These are phyloP conservation scores for Cladosporium cucumerinum DNA, from an alignment of 2,329 filamentous ascomycete genomes.

Conservation along the genomic window DNA sequence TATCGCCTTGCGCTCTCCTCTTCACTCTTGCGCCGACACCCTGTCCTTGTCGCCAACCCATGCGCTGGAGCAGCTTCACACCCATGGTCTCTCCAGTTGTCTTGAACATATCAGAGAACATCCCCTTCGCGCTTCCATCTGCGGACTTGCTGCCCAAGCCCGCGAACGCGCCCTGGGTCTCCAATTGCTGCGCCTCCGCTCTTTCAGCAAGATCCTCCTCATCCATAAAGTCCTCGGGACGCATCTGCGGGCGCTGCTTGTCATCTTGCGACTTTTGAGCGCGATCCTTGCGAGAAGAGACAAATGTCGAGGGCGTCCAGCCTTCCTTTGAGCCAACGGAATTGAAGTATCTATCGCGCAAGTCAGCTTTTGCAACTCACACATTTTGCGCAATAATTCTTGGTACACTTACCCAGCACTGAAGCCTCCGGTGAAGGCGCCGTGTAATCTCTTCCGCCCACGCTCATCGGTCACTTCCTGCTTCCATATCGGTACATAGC, in stretches of 20 bases:
- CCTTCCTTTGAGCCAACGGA: conserved; percentile 98
- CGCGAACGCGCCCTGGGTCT: conserved; percentile 70
- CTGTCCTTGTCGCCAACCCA: conserved; percentile 96
- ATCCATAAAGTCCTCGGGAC: conserved; percentile 94
- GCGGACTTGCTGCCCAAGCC: conserved; percentile 67
- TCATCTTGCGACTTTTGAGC: conserved; percentile 54
- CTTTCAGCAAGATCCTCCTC: conserved; percentile 90
- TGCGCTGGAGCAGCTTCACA: conserved; percentile 75
- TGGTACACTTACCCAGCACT: conserved; percentile 78
- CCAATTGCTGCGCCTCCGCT: conserved; percentile 70
- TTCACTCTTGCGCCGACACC: conserved; percentile 85
- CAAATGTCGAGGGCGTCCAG: conserved; percentile 89
- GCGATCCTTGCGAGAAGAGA: conserved; percentile 80
- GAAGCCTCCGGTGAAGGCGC: conserved; percentile 93
- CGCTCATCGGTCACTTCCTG: conserved; percentile 94
- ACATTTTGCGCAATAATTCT: not conserved
- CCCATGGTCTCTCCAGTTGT: conserved; percentile 80
- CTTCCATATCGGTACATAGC: conserved; percentile 94
- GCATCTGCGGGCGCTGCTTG: conserved; percentile 54
- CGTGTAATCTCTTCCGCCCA: conserved; percentile 85
- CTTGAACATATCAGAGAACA: conserved; percentile 69
- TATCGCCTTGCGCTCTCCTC: conserved; percentile 67
- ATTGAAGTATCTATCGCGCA: conserved; percentile 76
- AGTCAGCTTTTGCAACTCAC: conserved; percentile 8
- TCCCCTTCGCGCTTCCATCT: conserved; percentile 47